phyloP scores from a whole-genome alignment of 768 basidiomycete genomes.

The Cytidiella melzeri region DNA sequence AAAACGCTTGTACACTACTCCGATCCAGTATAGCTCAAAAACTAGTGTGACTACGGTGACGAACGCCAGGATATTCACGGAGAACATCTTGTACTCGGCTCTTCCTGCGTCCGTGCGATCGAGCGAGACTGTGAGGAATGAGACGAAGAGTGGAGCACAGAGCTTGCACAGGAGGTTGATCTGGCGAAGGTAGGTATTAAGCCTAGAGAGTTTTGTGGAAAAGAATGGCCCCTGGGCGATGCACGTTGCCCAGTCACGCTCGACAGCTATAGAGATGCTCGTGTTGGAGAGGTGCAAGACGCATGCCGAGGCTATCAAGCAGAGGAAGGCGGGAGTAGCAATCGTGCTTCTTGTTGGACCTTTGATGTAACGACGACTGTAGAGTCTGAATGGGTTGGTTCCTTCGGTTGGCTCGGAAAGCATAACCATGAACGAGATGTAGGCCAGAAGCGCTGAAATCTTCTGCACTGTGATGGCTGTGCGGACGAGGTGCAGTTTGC shows the following conservation, averaged over 20 bases:
- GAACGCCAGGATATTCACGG: constrained; percentile 29
- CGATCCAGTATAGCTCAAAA: constrained; percentile 35
- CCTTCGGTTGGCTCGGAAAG: background rate
- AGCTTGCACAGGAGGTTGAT: constrained; percentile 46
- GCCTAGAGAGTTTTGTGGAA: constrained; percentile 26
- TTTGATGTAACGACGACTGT: too few species aligned
- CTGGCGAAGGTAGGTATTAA: constrained; percentile 38
- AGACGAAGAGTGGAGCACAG: constrained; percentile 44
- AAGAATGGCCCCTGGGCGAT: constrained; percentile 31
- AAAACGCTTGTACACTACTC: constrained; percentile 29
- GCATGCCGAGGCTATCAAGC: constrained; percentile 19
- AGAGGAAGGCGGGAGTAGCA: background rate
- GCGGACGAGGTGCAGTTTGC: background rate
- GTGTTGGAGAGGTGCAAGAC: constrained; percentile 34
- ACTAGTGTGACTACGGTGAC: constrained; percentile 30
- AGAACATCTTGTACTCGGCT: constrained; percentile 25
- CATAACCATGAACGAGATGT: background rate
- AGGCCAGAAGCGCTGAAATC: background rate
- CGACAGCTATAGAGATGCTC: constrained; percentile 38
- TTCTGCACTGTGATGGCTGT: background rate
- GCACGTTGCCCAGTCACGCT: constrained; percentile 45
- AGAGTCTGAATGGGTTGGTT: background rate
- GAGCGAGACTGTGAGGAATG: constrained; percentile 31
- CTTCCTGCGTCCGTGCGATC: constrained; percentile 2
- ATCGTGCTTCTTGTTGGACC: too few species aligned